phyloP scores from a whole-genome alignment of 1,139 yeast species.

The Pneumocystis canis region DNA sequence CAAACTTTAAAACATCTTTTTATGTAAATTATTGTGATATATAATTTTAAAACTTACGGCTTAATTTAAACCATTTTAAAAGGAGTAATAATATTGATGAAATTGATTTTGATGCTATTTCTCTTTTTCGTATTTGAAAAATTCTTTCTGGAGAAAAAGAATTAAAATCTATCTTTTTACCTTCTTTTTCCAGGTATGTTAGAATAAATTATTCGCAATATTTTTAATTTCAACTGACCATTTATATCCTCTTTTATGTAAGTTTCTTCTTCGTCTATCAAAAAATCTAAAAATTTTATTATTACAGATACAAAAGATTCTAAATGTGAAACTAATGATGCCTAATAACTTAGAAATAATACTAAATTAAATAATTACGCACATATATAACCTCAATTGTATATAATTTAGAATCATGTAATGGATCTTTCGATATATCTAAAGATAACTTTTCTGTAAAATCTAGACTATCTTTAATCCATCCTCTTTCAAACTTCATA shows the following conservation, averaged over 20 bases:
- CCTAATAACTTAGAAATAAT: conserved; percentile 1
- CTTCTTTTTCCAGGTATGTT: background rate
- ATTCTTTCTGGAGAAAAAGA: conserved; percentile 13
- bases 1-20: conserved; percentile 50
- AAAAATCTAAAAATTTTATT: background rate
- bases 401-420: background rate
- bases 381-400: background rate
- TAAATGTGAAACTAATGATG: conserved; percentile 7
- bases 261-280: background rate
- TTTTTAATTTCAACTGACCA: conserved; percentile 1
- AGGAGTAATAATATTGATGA: conserved; percentile 40
- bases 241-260: conserved; percentile 1
- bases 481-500: conserved; percentile 66
- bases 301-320: conserved; percentile 6
- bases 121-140: conserved; percentile 37
- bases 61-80: conserved; percentile 62
- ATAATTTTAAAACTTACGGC: conserved; percentile 25
- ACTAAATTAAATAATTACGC: background rate
- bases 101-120: conserved; percentile 48
- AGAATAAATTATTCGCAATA: background rate
- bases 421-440: background rate
- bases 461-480: conserved; percentile 21
- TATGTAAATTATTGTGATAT: background rate
- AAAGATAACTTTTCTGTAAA: conserved; percentile 6
- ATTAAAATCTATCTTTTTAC: conserved; percentile 11